phyloP scores from a whole-genome alignment of 345 rosid species.

The Syzygium oleosum region DNA sequence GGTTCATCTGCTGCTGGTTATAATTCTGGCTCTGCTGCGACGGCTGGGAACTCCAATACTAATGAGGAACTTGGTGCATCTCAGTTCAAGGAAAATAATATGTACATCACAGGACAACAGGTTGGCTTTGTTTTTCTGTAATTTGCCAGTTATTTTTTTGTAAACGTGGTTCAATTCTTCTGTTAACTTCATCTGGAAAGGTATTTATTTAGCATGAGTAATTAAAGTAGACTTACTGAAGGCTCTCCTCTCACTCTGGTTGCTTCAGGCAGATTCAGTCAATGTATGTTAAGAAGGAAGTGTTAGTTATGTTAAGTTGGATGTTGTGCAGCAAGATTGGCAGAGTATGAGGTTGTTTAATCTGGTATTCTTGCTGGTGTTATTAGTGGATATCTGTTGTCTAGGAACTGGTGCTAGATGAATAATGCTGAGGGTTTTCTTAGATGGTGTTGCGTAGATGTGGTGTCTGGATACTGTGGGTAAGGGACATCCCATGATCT shows the following conservation, averaged over 20 bases:
- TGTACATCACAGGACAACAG: conserved; percentile 70
- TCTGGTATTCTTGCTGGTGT: background rate
- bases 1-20: conserved; percentile 73
- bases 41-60: conserved; percentile 60
- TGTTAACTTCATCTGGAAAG: background rate
- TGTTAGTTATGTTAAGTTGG: background rate
- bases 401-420: background rate
- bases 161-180: background rate
- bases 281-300: background rate
- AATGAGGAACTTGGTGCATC: conserved; percentile 70
- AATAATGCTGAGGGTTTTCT: background rate
- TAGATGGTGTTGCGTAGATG: background rate
- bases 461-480: background rate
- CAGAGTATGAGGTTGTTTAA: background rate
- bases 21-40: conserved; percentile 49
- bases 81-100: conserved; percentile 76
- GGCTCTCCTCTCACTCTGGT: background rate
- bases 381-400: background rate
- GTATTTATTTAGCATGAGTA: background rate
- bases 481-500: background rate
- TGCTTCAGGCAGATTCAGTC: background rate
- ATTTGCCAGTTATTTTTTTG: background rate
- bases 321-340: background rate
- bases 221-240: background rate
- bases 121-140: conserved; percentile 23